Evolutionary conservation across 352 stramenopile species (phyloP).

Genomic region (Phytophthora litchii): DNA sequence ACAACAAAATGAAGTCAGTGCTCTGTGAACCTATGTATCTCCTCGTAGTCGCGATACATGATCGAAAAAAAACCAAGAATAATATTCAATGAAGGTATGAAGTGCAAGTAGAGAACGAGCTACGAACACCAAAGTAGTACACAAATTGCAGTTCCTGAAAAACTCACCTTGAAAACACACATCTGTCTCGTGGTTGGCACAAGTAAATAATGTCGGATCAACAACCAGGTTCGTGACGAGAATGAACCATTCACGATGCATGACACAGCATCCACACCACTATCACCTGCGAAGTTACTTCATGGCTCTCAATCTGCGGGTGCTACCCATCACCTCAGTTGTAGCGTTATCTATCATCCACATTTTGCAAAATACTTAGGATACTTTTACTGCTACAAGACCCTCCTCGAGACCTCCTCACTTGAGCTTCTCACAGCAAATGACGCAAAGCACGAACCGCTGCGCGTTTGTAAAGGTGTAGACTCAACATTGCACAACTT

Average conservation of each 20-base stretch:
- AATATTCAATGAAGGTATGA: slow-evolving; percentile 51
- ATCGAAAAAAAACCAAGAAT: slow-evolving; percentile 50
- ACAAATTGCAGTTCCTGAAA: slow-evolving; percentile 45
- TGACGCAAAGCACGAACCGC: slow-evolving; percentile 43
- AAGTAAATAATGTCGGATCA: slow-evolving; percentile 41
- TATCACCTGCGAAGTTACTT: slow-evolving; percentile 78
- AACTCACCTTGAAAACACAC: slow-evolving; percentile 52
- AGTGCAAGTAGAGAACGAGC: too few species aligned
- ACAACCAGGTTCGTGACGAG: slow-evolving; percentile 61
- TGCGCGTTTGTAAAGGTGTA: slow-evolving; percentile 58
- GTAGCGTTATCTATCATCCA: too few species aligned
- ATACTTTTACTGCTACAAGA: too few species aligned
- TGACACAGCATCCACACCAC: slow-evolving; percentile 70
- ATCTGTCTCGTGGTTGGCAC: slow-evolving; percentile 48
- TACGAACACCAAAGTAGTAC: slow-evolving; percentile 51
- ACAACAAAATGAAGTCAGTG: slow-evolving; percentile 90
- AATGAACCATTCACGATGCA: slow-evolving; percentile 83
- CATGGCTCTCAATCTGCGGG: too few species aligned
- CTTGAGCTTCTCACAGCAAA: slow-evolving; percentile 47
- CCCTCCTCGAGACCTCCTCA: too few species aligned
- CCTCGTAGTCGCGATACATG: slow-evolving; percentile 47
- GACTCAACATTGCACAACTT: slow-evolving; percentile 32
- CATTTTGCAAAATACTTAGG: too few species aligned
- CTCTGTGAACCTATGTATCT: slow-evolving; percentile 91
- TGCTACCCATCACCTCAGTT: too few species aligned